Evolutionary conservation across 2,329 filamentous ascomycete species (phyloP).

Genomic region (Pseudocercospora eumusae): DNA sequence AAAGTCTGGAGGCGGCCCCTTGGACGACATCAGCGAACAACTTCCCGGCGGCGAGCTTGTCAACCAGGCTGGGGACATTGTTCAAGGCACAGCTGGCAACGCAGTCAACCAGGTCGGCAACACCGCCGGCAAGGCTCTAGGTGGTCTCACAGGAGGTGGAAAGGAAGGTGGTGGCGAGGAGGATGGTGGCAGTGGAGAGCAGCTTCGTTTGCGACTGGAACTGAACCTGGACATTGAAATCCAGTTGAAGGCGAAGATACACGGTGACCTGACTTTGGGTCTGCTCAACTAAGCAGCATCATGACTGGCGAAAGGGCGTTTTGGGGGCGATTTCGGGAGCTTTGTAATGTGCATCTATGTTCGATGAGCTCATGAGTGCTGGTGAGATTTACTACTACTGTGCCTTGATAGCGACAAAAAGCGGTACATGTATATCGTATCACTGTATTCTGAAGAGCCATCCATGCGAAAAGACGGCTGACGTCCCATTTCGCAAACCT

Average conservation of each 20-base stretch:
- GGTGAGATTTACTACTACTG: not conserved
- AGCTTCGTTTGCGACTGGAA: slow-evolving; percentile 59
- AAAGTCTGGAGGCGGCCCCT: slow-evolving; percentile 50
- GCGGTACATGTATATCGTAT: too few species aligned
- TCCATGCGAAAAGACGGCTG: not conserved
- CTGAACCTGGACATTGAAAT: slow-evolving; percentile 65
- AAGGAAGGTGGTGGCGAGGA: slow-evolving; percentile 39
- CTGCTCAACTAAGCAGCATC: slow-evolving; percentile 42
- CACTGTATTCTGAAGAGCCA: too few species aligned
- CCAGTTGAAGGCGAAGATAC: slow-evolving; percentile 65
- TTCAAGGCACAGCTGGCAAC: slow-evolving; percentile 56
- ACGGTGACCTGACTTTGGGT: slow-evolving; percentile 63
- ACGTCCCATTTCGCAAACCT: slow-evolving; percentile 9
- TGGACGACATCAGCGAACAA: slow-evolving; percentile 59
- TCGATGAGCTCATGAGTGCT: not conserved
- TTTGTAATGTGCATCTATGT: not conserved
- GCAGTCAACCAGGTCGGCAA: slow-evolving; percentile 49
- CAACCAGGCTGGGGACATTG: slow-evolving; percentile 56
- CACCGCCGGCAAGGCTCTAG: slow-evolving; percentile 50
- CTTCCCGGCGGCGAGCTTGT: slow-evolving; percentile 56
- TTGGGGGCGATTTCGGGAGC: not conserved
- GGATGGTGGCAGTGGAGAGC: slow-evolving; percentile 48
- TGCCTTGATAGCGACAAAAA: not conserved
- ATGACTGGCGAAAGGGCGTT: slow-evolving; percentile 3
- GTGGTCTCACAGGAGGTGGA: slow-evolving; percentile 50